Base-by-base conservation (phyloP, 352 stramenopile species). In the Phytophthora pistaciae region DNA sequence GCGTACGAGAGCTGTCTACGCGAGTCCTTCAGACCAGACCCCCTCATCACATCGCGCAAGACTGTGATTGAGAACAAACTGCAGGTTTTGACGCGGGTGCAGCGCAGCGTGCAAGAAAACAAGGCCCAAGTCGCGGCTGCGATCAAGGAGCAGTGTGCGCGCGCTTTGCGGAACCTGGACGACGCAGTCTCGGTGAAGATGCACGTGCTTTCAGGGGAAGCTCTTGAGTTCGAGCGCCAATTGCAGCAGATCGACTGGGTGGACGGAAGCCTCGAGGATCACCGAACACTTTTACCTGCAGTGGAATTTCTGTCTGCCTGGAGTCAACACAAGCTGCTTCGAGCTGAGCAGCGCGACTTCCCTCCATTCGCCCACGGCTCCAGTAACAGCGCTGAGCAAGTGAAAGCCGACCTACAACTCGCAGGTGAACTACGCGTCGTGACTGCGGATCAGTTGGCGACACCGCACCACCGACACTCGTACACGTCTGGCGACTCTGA, bases 221-320 rank as follows among this genome's bases (percentile, higher is more conserved):
- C 60, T 1, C 70, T 92, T 18, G 88, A 96, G 56, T 83, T 88
- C 11, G 58, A 85, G 42, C 84, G 87, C 0, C 85, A 94, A 56
- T 36, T 82, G 11, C 77, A 95, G 53, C 83, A 93, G 33, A 90
- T 95, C 42, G 85, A 88, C 16, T 95, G 88, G 88, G 66, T 87
- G 20, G 87, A 93, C 25, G 76, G 82, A 36, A 83, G 80, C 31
- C 73, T 95, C 0, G 77, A 87, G 0, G 74, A 80, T n/a, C 74
- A 83, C 11, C 87, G 88, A n/a, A 67, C 66, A 1, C 31, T 76
- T 27, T 64, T 81, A 0, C 72, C 79, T 14, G 70, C 84, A 0
- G 72, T 92, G 23, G 84, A 90, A 20, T 95, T 95, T 46, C 70
- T 95, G 10, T 66, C 74, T 0, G 75, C 78, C 2, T 95, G 88